phyloP scores from a whole-genome alignment of 1,284 basidiomycete genomes.

The Ceratobasidium sp. region DNA sequence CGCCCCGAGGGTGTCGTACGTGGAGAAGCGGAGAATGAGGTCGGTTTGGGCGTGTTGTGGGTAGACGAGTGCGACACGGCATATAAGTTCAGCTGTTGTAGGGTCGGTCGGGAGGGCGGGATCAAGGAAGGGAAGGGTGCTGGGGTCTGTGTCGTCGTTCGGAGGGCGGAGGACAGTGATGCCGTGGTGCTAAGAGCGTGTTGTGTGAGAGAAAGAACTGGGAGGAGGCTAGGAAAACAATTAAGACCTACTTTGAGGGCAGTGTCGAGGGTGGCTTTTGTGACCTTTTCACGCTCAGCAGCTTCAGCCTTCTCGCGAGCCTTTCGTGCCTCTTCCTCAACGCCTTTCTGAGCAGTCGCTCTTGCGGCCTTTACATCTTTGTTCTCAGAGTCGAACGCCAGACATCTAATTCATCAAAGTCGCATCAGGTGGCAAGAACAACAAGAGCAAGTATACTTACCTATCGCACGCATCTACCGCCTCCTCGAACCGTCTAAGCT shows the following conservation, averaged over 20 bases:
- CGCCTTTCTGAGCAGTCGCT: conserved; percentile 59
- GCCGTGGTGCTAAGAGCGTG: conserved; percentile 69
- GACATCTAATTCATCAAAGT: conserved; percentile 57
- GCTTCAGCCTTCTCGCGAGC: conserved; percentile 60
- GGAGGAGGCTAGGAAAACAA: conserved; percentile 12
- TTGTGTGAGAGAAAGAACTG: not conserved
- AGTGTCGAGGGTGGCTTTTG: conserved; percentile 65
- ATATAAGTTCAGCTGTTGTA: conserved; percentile 71
- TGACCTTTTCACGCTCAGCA: conserved; percentile 65
- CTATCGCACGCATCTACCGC: conserved; percentile 83
- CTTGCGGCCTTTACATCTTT: conserved; percentile 63
- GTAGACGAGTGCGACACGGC: conserved; percentile 92
- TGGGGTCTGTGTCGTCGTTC: conserved; percentile 69
- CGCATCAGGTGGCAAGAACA: not conserved
- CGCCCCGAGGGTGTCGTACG: conserved; percentile 84
- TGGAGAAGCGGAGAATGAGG: conserved; percentile 87
- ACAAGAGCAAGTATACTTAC: conserved; percentile 15
- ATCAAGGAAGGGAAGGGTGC: conserved; percentile 71
- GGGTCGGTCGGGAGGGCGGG: conserved; percentile 65
- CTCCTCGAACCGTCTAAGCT: conserved; percentile 81
- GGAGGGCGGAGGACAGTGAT: conserved; percentile 71
- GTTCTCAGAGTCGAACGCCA: conserved; percentile 71
- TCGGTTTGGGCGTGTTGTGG: conserved; percentile 92
- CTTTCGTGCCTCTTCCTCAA: conserved; percentile 52
- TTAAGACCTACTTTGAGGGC: conserved; percentile 67